phyloP scores from a whole-genome alignment of 495 filamentous ascomycete species.

The Penicillium soppii region DNA sequence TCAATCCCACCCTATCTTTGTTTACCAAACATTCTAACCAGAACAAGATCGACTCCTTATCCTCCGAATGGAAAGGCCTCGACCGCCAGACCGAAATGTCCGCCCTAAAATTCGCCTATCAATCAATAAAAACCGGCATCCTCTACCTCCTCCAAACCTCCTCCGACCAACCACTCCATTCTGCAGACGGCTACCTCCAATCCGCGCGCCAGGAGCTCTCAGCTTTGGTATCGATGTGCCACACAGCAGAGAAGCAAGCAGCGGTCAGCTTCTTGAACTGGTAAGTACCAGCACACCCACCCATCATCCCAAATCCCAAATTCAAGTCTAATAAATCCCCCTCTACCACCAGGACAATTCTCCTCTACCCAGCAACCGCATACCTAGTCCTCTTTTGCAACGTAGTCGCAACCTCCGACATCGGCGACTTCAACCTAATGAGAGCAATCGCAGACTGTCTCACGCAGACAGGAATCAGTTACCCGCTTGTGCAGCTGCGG shows the following conservation, averaged over 20 bases:
- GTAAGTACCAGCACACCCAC: too few relatives aligned
- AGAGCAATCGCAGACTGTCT: slow-evolving; percentile 14
- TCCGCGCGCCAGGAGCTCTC: slow-evolving; percentile 21
- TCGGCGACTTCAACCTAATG: slow-evolving; percentile 20
- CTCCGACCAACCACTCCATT: neutral
- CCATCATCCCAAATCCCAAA: neutral
- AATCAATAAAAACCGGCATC: slow-evolving; percentile 20
- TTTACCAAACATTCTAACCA: neutral
- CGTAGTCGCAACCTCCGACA: slow-evolving; percentile 14
- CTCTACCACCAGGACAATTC: slow-evolving; percentile 14
- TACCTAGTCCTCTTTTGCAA: slow-evolving; percentile 22
- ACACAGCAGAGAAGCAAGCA: slow-evolving; percentile 13
- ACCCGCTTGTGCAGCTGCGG: slow-evolving; percentile 11
- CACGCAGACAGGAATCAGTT: slow-evolving; percentile 11
- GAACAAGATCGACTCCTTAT: slow-evolving; percentile 11
- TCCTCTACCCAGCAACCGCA: slow-evolving; percentile 20
- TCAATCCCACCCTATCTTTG: neutral
- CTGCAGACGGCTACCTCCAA: slow-evolving; percentile 12
- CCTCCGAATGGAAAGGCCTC: slow-evolving; percentile 17
- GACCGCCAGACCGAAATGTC: slow-evolving; percentile 18
- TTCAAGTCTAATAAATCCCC: too few relatives aligned
- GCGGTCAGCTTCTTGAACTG: slow-evolving; percentile 22
- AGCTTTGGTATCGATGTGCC: slow-evolving; percentile 19
- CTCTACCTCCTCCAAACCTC: slow-evolving; percentile 13
- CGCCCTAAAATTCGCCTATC: slow-evolving; percentile 20